Conservation (phyloP, 2,329 filamentous ascomycete species). For the Pseudogymnoascus sp. region DNA sequence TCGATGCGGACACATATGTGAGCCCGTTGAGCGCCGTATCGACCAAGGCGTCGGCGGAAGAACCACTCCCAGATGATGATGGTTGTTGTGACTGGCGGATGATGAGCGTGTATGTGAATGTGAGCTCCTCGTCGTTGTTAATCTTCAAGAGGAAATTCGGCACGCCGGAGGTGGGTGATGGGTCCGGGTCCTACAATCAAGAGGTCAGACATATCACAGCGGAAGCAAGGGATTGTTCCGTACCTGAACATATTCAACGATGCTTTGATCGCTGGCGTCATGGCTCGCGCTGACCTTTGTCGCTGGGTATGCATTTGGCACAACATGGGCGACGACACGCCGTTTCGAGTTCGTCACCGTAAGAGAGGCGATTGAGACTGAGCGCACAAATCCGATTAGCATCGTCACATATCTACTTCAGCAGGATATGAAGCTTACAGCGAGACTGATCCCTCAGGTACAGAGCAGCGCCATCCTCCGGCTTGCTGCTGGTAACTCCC, state of each 20-base stretch:
- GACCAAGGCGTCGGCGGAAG: constrained; percentile 34
- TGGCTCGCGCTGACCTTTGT: constrained; percentile 66
- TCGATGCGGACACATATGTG: constrained; percentile 87
- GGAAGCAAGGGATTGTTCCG: constrained; percentile 21
- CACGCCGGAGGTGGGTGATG: constrained; percentile 36
- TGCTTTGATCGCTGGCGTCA: constrained; percentile 62
- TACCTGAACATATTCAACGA: constrained; percentile 91
- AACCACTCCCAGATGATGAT: constrained; percentile 36
- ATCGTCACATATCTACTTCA: background rate
- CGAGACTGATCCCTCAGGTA: constrained; percentile 87
- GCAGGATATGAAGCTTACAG: constrained; percentile 52
- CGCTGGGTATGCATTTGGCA: constrained; percentile 82
- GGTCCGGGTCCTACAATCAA: constrained; percentile 64
- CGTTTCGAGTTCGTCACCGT: constrained; percentile 72
- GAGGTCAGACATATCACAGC: background rate
- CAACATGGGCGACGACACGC: constrained; percentile 67
- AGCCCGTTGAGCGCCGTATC: constrained; percentile 82
- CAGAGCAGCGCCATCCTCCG: constrained; percentile 71
- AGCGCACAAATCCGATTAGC: constrained; percentile 11
- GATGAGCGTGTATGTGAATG: constrained; percentile 87
- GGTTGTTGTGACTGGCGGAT: constrained; percentile 47
- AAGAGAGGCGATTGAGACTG: constrained; percentile 83
- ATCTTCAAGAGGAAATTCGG: constrained; percentile 82
- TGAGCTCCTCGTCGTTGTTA: constrained; percentile 82
- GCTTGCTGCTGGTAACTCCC: constrained; percentile 86